Base-by-base conservation (phyloP, 192 early-diverging fungal genomes). In the Backusella westeae region DNA sequence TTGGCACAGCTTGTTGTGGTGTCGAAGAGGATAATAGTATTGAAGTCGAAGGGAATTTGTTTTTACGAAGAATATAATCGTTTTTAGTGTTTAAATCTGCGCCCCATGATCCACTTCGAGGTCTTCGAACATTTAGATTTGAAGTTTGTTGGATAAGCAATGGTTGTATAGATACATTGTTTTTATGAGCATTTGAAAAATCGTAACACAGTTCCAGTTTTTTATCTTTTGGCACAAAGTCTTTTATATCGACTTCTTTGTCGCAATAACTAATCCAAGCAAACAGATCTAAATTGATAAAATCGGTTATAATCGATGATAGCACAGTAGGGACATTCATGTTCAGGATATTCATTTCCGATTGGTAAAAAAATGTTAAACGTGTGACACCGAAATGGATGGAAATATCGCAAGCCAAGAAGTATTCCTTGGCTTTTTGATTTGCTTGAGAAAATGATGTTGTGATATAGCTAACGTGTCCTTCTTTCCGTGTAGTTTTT, bases 321-420 rank as follows among this genome's bases (percentile, higher is more conserved):
- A 63, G 26, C 23, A 63, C 7, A 68, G 67, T 19, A 36, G 67
- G 35, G 17, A 68, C 35, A 68, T 36, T 34, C 9, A 34, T 68
- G 67, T 12, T 34, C 34, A 36, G 19, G 14, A 15, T 12, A 19
- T 19, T 63, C 56, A 4, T 26, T 35, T 68, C 67, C 29, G 34
- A 68, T 68, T 68, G 67, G 67, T 68, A 68, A 36, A n/a, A 68
- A 9, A 68, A 32, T 36, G 19, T 68, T 36, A 68, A n/a, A 19
- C 34, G 29, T 34, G 67, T 36, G 7, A 68, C 19, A 36, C 35
- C 67, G 29, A 68, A 68, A 35, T 36, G 29, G 15, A 17, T 34
- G 34, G 29, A 36, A 35, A 68, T 68, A 7, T 68, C 67, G 10
- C 67, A 68, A 68, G 67, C 35, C 29, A 68, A 68, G 67, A 68